Conservation (phyloP, 2,329 filamentous ascomycete species). For the Xylariaceae sp. region DNA sequence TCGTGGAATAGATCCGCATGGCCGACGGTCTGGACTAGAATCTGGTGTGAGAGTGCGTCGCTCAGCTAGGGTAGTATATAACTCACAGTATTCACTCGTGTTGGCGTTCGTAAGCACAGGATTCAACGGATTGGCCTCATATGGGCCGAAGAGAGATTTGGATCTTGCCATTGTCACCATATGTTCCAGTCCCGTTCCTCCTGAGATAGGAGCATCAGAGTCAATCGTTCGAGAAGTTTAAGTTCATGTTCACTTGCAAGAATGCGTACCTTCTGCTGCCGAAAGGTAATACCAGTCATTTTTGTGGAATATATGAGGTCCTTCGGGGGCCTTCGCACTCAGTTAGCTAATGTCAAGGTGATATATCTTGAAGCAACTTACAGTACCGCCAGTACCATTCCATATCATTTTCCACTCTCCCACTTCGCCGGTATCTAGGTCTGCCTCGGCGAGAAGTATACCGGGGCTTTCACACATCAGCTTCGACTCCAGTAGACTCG, state of each 20-base stretch:
- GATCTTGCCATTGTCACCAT: constrained; percentile 47
- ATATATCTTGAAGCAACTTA: constrained; percentile 15
- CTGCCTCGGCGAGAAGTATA: constrained; percentile 36
- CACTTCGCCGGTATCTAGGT: constrained; percentile 38
- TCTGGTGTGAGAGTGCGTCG: background rate
- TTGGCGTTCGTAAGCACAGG: constrained; percentile 45
- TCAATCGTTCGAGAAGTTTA: background rate
- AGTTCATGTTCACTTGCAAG: no score
- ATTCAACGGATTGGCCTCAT: constrained; percentile 39
- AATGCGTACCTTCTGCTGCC: constrained; percentile 42
- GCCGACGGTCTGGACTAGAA: constrained; percentile 48
- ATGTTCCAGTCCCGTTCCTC: constrained; percentile 46
- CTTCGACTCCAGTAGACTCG: no score
- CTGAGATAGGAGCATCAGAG: constrained; percentile 12
- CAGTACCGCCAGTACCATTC: constrained; percentile 43
- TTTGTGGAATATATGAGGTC: constrained; percentile 50
- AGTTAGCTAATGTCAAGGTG: background rate
- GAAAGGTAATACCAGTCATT: constrained; percentile 52
- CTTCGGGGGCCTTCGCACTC: constrained; percentile 39
- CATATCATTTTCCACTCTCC: constrained; percentile 40
- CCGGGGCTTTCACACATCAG: constrained; percentile 28
- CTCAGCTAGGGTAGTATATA: no score
- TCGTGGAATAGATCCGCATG: constrained; percentile 57
- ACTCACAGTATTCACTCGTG: constrained; percentile 38
- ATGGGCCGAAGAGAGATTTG: constrained; percentile 39